Percentiles rank a stretch among this genome's conserved stretches.
phyloP scores from a whole-genome alignment of 2,329 filamentous ascomycete species.

The Fonsecaea erecta region DNA sequence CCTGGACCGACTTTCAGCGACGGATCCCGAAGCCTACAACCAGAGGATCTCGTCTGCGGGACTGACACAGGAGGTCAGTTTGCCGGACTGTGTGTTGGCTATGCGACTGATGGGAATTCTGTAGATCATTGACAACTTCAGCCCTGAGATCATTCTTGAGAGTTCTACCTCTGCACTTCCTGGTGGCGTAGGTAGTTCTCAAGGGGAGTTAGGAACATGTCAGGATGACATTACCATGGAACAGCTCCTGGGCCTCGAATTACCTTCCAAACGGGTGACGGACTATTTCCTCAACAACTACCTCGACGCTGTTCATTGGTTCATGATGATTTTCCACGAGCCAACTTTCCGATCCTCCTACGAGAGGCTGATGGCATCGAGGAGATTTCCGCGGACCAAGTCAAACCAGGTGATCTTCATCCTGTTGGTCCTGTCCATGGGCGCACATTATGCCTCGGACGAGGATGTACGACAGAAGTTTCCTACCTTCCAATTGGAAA shows the following conservation, averaged over 20 bases:
- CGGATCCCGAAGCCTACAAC: slow-evolving; percentile 26
- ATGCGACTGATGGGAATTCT: slow-evolving; percentile 22
- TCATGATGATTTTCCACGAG: slow-evolving; percentile 52
- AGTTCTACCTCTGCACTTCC: slow-evolving; percentile 29
- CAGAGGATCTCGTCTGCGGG: slow-evolving; percentile 27
- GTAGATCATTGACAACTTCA: slow-evolving; percentile 32
- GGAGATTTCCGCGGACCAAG: slow-evolving; percentile 43
- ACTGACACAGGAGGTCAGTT: slow-evolving; percentile 28
- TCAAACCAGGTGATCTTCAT: slow-evolving; percentile 47
- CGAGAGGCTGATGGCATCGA: slow-evolving; percentile 44
- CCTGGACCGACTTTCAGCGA: slow-evolving; percentile 19
- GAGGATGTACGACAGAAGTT: slow-evolving; percentile 31
- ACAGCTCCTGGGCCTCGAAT: slow-evolving; percentile 39
- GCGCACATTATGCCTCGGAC: slow-evolving; percentile 46
- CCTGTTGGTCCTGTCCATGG: slow-evolving; percentile 47
- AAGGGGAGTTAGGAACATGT: slow-evolving; percentile 42
- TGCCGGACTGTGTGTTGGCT: neutral
- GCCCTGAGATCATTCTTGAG: slow-evolving; percentile 27
- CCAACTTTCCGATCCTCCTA: slow-evolving; percentile 45
- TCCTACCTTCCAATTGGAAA: slow-evolving; percentile 32
- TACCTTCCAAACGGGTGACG: slow-evolving; percentile 42
- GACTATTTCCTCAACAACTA: slow-evolving; percentile 48
- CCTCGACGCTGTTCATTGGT: slow-evolving; percentile 52
- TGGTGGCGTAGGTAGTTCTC: slow-evolving; percentile 25
- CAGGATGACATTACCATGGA: slow-evolving; percentile 33